phyloP scores from a whole-genome alignment of 75 land plant species.

The Ceratopteris richardii region DNA sequence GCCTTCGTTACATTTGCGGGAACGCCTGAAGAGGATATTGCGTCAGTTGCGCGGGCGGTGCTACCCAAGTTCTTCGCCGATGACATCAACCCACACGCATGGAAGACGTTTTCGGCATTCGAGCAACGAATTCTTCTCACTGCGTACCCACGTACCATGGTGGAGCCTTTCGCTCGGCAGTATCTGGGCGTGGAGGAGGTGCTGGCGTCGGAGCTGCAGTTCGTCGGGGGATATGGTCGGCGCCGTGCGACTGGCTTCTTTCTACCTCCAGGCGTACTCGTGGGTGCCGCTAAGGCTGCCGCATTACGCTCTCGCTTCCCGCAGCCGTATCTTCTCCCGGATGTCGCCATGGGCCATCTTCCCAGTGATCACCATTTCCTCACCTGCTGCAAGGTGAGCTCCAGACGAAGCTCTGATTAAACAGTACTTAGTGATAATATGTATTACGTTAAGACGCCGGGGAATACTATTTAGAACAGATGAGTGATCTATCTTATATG shows the following conservation, averaged over 20 bases:
- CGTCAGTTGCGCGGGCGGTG: conserved; percentile 74
- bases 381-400: too few relatives aligned
- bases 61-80: conserved; percentile 89
- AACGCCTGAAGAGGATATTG: conserved; percentile 43
- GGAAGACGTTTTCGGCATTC: conserved; percentile 49
- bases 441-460: too few relatives aligned
- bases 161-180: conserved; percentile 73
- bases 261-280: conserved; percentile 50
- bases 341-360: too few relatives aligned
- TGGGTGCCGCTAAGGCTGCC: too few relatives aligned
- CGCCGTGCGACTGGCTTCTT: conserved; percentile 63
- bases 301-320: too few relatives aligned
- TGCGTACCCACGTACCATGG: conserved; percentile 61
- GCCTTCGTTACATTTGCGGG: conserved; percentile 61
- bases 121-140: conserved; percentile 59
- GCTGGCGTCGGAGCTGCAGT: conserved; percentile 64
- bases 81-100: conserved; percentile 58
- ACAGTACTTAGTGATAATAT: too few relatives aligned
- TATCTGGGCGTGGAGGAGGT: conserved; percentile 69
- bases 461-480: too few relatives aligned
- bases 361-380: too few relatives aligned
- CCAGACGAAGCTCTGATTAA: too few relatives aligned
- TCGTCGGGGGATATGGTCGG: conserved; percentile 38
- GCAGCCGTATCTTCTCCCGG: too few relatives aligned
- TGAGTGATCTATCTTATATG: too few relatives aligned